phyloP scores from a whole-genome alignment of 208 protist species.

The Tritrichomonas foetus region DNA sequence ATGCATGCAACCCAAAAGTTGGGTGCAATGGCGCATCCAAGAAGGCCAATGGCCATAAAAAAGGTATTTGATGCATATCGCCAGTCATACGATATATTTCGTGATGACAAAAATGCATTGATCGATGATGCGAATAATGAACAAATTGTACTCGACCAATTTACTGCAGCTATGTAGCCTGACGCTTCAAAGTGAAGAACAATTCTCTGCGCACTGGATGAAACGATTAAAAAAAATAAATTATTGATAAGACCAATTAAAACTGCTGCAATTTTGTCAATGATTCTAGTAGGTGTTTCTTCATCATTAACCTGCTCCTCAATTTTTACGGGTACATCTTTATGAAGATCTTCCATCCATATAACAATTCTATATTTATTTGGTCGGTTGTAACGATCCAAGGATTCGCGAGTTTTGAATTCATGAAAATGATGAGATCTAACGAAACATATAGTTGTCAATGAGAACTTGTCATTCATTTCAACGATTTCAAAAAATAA shows the following conservation, averaged over 20 bases:
- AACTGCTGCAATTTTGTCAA: not conserved
- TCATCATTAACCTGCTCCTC: too few relatives aligned
- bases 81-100: not conserved
- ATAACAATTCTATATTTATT: too few relatives aligned
- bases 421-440: too few relatives aligned
- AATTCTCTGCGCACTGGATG: not conserved
- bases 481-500: too few relatives aligned
- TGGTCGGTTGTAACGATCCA: too few relatives aligned
- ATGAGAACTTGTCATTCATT: too few relatives aligned
- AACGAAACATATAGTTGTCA: too few relatives aligned
- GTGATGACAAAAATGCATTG: not conserved
- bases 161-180: not conserved
- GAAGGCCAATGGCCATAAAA: not conserved
- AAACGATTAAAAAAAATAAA: not conserved
- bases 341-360: too few relatives aligned
- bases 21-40: not conserved
- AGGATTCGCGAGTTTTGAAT: too few relatives aligned
- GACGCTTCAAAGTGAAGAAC: not conserved
- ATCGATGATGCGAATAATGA: not conserved
- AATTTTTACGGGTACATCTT: too few relatives aligned
- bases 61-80: not conserved
- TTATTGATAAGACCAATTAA: not conserved
- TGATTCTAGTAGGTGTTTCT: not conserved
- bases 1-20: not conserved
- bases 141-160: not conserved